Percentiles rank a stretch among this genome's conserved stretches.
phyloP scores from a whole-genome alignment of 176 grass and related monocot genomes.

The Carex parvula region DNA sequence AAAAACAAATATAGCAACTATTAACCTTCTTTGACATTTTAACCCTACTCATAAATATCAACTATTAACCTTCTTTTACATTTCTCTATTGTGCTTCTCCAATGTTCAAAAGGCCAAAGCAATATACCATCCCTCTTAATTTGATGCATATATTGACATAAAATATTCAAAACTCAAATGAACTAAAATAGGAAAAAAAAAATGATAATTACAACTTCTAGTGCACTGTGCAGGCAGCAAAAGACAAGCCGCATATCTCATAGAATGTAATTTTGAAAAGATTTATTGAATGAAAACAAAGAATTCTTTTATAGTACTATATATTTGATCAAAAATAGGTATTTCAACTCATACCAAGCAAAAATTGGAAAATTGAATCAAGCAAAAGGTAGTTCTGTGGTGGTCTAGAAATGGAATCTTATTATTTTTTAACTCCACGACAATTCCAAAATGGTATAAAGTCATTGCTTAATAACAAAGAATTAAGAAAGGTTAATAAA shows the following conservation, averaged over 20 bases:
- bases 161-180: not conserved
- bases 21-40: too few species aligned
- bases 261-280: not conserved
- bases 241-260: not conserved
- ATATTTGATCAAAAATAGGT: not conserved
- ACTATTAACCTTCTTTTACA: too few species aligned
- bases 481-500: not conserved
- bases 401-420: not conserved
- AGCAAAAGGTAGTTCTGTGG: not conserved
- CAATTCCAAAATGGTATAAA: not conserved
- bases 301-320: not conserved
- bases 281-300: not conserved
- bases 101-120: too few species aligned
- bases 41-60: too few species aligned
- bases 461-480: not conserved
- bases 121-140: too few species aligned
- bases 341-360: not conserved
- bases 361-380: too few species aligned
- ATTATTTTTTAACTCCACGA: not conserved
- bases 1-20: too few species aligned
- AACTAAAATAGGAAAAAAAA: not conserved
- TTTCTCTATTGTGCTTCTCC: too few species aligned
- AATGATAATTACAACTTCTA: not conserved
- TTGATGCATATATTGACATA: constrained; percentile 37
- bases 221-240: not conserved